Percentiles rank a stretch among this genome's conserved stretches.
phyloP scores from a whole-genome alignment of 2,329 filamentous ascomycete species.

The Aureobasidium sp. region DNA sequence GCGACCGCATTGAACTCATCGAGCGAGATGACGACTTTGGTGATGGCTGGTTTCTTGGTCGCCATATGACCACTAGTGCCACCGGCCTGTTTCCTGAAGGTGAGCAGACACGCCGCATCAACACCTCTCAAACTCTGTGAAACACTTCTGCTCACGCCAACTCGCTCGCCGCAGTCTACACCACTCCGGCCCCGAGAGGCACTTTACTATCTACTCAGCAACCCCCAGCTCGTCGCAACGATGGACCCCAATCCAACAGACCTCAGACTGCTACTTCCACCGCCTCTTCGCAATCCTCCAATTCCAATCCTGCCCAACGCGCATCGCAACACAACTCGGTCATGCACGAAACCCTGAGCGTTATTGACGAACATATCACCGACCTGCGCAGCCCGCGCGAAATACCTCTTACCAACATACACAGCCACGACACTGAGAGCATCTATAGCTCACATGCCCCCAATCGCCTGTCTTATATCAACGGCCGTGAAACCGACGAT shows the following conservation, averaged over 20 bases:
- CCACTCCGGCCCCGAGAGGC: slow-evolving; percentile 31
- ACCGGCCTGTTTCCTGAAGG: slow-evolving; percentile 80
- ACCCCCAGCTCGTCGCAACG: background rate
- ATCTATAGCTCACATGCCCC: slow-evolving; percentile 64
- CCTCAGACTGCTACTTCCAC: slow-evolving; percentile 3
- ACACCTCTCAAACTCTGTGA: background rate
- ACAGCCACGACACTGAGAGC: slow-evolving; percentile 69
- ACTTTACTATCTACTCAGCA: slow-evolving; percentile 21
- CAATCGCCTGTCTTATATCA: slow-evolving; percentile 79
- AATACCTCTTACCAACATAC: slow-evolving; percentile 44
- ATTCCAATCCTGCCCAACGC: background rate
- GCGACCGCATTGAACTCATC: slow-evolving; percentile 73
- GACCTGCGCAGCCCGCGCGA: slow-evolving; percentile 63
- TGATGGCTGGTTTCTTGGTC: slow-evolving; percentile 76
- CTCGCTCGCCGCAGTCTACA: slow-evolving; percentile 27
- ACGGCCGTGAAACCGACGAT: slow-evolving; percentile 90
- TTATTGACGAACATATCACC: slow-evolving; percentile 95
- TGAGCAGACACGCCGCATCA: slow-evolving; percentile 33
- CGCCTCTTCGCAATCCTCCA: background rate
- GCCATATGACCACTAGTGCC: slow-evolving; percentile 64
- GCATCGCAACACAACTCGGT: slow-evolving; percentile 55
- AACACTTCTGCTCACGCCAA: slow-evolving; percentile 12
- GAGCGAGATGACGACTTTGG: slow-evolving; percentile 85
- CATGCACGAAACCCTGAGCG: slow-evolving; percentile 88
- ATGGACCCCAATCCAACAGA: background rate